These are phyloP conservation scores for Fusarium nisikadoi DNA, from an alignment of 2,329 filamentous ascomycete genomes.

Conservation along the genomic window DNA sequence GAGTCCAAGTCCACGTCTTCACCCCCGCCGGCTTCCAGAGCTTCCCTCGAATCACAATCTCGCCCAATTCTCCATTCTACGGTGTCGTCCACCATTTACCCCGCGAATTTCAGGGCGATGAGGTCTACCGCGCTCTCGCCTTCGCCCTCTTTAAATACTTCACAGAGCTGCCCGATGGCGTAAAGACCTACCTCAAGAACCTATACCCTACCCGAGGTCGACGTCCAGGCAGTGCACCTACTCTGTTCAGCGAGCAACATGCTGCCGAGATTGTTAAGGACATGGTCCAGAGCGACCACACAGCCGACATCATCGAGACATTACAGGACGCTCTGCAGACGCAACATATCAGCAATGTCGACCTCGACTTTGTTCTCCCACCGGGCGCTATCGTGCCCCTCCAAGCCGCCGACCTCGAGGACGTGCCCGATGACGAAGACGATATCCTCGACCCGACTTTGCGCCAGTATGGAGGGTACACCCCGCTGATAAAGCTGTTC, in stretches of 20 bases:
- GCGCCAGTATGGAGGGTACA: slow-evolving; percentile 81
- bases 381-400: slow-evolving; percentile 77
- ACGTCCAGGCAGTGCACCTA: slow-evolving; percentile 71
- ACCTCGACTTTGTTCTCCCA: slow-evolving; percentile 88
- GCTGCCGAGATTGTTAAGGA: slow-evolving; percentile 88
- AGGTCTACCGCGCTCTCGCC: slow-evolving; percentile 88
- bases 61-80: slow-evolving; percentile 91
- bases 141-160: slow-evolving; percentile 97
- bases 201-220: slow-evolving; percentile 65
- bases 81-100: slow-evolving; percentile 89
- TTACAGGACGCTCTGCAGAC: slow-evolving; percentile 81
- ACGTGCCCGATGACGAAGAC: slow-evolving; percentile 70
- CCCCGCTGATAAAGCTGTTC: slow-evolving; percentile 78
- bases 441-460: slow-evolving; percentile 72
- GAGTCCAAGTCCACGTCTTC: slow-evolving; percentile 94
- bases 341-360: slow-evolving; percentile 84
- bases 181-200: slow-evolving; percentile 76
- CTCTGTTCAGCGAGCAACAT: slow-evolving; percentile 89
- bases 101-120: slow-evolving; percentile 94
- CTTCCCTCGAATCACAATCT: slow-evolving; percentile 91
- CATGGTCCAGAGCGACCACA: slow-evolving; percentile 85
- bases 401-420: slow-evolving; percentile 67
- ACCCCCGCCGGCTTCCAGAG: slow-evolving; percentile 88
- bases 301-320: slow-evolving; percentile 75
- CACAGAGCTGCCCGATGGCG: slow-evolving; percentile 79